Percentiles rank a stretch among this genome's conserved stretches.
phyloP scores from a whole-genome alignment of 116 monocot species.

The Trichopus zeylanicus region DNA sequence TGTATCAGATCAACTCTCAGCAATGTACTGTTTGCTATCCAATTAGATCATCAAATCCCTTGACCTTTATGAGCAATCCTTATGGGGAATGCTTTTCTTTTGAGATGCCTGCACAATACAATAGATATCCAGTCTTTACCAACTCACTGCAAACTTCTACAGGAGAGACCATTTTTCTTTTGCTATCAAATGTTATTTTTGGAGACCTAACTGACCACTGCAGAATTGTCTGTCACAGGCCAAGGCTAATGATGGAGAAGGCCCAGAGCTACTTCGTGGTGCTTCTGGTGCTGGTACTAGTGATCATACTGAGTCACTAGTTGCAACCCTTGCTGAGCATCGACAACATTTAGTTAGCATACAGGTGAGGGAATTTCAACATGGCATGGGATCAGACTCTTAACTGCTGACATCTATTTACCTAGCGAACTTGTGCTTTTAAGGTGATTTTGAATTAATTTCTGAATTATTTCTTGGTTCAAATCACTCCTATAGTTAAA shows the following conservation, averaged over 20 bases:
- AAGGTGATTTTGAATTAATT: too few species aligned
- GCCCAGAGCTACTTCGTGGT: conserved; percentile 78
- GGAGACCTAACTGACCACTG: conserved; percentile 1
- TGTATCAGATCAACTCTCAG: background rate
- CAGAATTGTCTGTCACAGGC: conserved; percentile 38
- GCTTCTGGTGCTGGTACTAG: conserved; percentile 47
- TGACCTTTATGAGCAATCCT: background rate
- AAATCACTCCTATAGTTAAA: too few species aligned
- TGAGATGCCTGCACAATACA: background rate
- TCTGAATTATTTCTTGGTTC: too few species aligned
- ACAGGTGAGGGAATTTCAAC: conserved; percentile 40
- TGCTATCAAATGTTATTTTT: background rate
- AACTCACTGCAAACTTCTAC: too few species aligned
- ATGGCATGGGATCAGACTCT: too few species aligned
- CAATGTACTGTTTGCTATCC: background rate
- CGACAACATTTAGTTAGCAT: conserved; percentile 96
- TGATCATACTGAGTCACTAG: conserved; percentile 82
- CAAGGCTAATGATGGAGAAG: conserved; percentile 98
- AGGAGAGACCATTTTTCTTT: too few species aligned
- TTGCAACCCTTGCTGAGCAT: conserved; percentile 89
- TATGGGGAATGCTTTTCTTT: background rate
- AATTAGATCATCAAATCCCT: too few species aligned
- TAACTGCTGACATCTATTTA: too few species aligned
- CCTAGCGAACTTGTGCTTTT: too few species aligned
- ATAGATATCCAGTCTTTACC: too few species aligned